These are phyloP conservation scores for Hymenoscyphus salicellus DNA, from an alignment of 2,329 filamentous ascomycete genomes.

Conservation along the genomic window DNA sequence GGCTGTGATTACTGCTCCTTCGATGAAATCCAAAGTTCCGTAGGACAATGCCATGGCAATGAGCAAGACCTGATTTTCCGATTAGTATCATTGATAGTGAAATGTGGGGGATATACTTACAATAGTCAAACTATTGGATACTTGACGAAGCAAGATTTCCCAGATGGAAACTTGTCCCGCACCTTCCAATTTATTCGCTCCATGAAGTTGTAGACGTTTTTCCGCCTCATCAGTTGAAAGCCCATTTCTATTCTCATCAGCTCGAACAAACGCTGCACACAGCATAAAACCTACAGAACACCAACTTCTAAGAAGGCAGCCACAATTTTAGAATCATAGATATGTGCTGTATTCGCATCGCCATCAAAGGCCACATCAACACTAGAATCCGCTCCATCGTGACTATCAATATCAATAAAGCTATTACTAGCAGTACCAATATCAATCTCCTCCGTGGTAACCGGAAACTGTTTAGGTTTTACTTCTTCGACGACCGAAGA, in stretches of 20 bases:
- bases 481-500: constrained; percentile 7
- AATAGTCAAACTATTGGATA: constrained; percentile 73
- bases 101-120: constrained; percentile 38
- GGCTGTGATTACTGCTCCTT: constrained; percentile 60
- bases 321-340: constrained; percentile 34
- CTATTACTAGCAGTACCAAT: constrained; percentile 9
- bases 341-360: constrained; percentile 33
- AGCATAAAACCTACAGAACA: constrained; percentile 14
- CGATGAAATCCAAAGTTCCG: constrained; percentile 62
- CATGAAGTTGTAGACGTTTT: constrained; percentile 63
- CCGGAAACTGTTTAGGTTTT: constrained; percentile 10
- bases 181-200: constrained; percentile 68
- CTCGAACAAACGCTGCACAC: constrained; percentile 14
- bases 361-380: constrained; percentile 12
- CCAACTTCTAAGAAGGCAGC: constrained; percentile 21
- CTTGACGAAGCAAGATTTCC: constrained; percentile 73
- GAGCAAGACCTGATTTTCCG: constrained; percentile 58
- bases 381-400: constrained; percentile 13
- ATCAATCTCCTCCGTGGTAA: neutral
- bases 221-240: constrained; percentile 61
- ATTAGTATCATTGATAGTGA: neutral
- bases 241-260: constrained; percentile 51
- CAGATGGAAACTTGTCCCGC: constrained; percentile 69
- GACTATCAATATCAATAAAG: constrained; percentile 10
- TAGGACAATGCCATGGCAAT: constrained; percentile 71